phyloP scores from a whole-genome alignment of 2,329 filamentous ascomycete species.

The Fusarium azukiicola region DNA sequence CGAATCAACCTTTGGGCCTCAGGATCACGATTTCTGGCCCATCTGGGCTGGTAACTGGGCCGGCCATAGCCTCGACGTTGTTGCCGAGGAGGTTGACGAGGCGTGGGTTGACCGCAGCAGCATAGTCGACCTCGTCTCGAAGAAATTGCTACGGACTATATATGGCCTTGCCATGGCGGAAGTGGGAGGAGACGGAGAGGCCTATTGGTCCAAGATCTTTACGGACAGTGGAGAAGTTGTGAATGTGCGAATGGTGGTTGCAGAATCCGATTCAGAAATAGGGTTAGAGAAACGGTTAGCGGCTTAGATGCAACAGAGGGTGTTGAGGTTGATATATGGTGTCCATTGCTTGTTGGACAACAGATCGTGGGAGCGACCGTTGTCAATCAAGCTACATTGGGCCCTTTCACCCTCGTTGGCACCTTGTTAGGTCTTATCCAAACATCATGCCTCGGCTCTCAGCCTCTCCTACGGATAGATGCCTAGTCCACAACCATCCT shows the following conservation, averaged over 20 bases:
- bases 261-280: no score
- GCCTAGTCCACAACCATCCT: no score
- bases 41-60: conserved; percentile 35
- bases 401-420: no score
- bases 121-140: not conserved
- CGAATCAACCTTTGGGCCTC: not conserved
- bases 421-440: no score
- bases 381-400: no score
- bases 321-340: no score
- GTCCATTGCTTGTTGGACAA: no score
- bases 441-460: no score
- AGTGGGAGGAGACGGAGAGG: not conserved
- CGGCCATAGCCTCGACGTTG: conserved; percentile 25
- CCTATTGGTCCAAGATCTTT: conserved; percentile 17
- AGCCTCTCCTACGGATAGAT: no score
- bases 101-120: conserved; percentile 28
- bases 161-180: not conserved
- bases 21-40: not conserved
- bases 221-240: conserved; percentile 3
- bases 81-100: not conserved
- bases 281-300: no score
- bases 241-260: not conserved
- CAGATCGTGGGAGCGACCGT: no score
- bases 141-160: conserved; percentile 18
- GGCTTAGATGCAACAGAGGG: no score